A percentile compares a stretch with the other conserved stretches of the same genome.
Evolutionary conservation across 169 alveolate genomes (phyloP).

Genomic region (Haemoproteus tartakovskyi): DNA sequence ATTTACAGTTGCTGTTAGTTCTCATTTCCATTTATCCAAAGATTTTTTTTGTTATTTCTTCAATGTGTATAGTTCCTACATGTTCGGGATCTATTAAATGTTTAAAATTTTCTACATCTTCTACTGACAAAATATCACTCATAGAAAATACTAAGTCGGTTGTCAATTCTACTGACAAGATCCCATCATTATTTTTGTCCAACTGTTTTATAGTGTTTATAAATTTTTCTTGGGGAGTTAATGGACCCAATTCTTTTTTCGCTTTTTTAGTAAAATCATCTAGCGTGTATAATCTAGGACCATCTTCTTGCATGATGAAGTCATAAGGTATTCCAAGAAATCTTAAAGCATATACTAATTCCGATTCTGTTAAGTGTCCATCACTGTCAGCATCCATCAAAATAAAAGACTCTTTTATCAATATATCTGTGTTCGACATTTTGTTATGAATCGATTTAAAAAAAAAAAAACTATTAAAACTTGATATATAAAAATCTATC

Average conservation of each 20-base stretch:
- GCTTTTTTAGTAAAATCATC: slow-evolving; percentile 41
- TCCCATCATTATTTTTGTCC: slow-evolving; percentile 30
- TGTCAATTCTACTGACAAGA: slow-evolving; percentile 2
- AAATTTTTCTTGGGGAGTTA: slow-evolving; percentile 28
- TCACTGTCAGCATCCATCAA: slow-evolving; percentile 16
- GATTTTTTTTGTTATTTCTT: slow-evolving; percentile 21
- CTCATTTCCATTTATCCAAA: too few relatives aligned
- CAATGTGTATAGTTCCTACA: slow-evolving; percentile 6
- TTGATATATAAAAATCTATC: too few relatives aligned
- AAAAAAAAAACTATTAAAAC: too few relatives aligned
- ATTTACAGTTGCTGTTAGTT: too few relatives aligned
- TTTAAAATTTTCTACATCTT: slow-evolving; percentile 25
- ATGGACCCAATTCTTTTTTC: slow-evolving; percentile 22
- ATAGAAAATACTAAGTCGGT: slow-evolving; percentile 25
- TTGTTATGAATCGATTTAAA: too few relatives aligned
- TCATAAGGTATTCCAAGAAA: slow-evolving; percentile 18
- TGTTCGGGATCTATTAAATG: slow-evolving; percentile 34
- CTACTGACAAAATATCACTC: slow-evolving; percentile 29
- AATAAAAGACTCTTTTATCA: slow-evolving; percentile 40
- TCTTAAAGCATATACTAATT: slow-evolving; percentile 44
- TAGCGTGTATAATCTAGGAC: slow-evolving; percentile 1
- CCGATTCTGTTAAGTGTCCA: slow-evolving; percentile 7
- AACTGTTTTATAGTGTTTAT: slow-evolving; percentile 10
- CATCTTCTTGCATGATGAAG: background rate
- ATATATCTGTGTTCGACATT: slow-evolving; percentile 11